Percentiles rank a stretch among this genome's conserved stretches.
Conservation (phyloP, 768 basidiomycete species). For the Leccinum sublutescens region DNA sequence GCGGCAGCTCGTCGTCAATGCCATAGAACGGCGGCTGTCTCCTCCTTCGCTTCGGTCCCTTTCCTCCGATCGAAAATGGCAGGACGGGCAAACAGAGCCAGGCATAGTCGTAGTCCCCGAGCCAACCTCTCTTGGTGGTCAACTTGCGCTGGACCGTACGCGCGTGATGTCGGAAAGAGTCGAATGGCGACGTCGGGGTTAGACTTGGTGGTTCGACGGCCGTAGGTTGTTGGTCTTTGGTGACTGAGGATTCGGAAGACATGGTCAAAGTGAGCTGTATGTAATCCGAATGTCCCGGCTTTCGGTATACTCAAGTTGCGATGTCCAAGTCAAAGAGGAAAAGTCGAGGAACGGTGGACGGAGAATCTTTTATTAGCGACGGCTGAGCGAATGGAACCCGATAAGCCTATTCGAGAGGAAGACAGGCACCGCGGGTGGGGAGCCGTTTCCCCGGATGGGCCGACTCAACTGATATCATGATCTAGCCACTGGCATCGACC, state of each 20-base stretch:
- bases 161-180: constrained; percentile 8
- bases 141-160: constrained; percentile 33
- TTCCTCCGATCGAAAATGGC: constrained; percentile 49
- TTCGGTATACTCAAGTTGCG: not conserved
- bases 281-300: not conserved
- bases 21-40: constrained; percentile 71
- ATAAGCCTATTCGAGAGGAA: not conserved
- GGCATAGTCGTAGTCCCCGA: constrained; percentile 81
- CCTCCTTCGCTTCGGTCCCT: constrained; percentile 20
- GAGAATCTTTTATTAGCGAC: not conserved
- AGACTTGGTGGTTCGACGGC: constrained; percentile 11
- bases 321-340: not conserved
- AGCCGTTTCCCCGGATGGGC: not conserved
- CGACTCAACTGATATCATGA: not conserved
- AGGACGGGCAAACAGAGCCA: constrained; percentile 70
- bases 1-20: constrained; percentile 67
- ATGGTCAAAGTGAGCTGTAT: constrained; percentile 1
- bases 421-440: not conserved
- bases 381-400: not conserved
- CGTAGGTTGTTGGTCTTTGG: constrained; percentile 17
- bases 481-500: too few species aligned
- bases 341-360: not conserved
- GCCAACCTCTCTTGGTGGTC: constrained; percentile 64
- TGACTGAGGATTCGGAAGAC: constrained; percentile 14
- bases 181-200: constrained; percentile 1